Conservation (phyloP, 1,139 yeast species). For the Yamadazyma aaseri region DNA sequence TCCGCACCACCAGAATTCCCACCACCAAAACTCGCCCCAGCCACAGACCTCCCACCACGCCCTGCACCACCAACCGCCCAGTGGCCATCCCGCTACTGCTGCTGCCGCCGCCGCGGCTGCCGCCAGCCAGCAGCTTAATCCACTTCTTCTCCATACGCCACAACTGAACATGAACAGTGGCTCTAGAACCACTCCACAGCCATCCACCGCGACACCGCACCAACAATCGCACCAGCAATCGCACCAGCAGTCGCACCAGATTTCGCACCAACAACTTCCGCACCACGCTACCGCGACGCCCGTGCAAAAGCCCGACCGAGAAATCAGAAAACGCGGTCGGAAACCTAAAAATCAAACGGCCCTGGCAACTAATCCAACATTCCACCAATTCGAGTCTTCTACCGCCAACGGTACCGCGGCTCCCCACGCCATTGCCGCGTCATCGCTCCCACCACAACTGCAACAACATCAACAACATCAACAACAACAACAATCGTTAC, state of each 20-base stretch:
- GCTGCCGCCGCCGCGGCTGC: no score
- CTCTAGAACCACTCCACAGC: conserved; percentile 6
- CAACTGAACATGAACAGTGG: no score
- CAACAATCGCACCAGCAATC: conserved; percentile 12
- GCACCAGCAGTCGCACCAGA: conserved; percentile 1
- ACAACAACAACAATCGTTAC: conserved; percentile 4
- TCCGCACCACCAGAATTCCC: no score
- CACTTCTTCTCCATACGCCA: no score
- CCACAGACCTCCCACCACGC: conserved; percentile 13
- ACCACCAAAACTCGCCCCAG: no score
- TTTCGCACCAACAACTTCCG: conserved; percentile 1
- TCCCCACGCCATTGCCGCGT: no score
- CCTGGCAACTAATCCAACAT: conserved; percentile 12
- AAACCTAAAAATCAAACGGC: conserved; percentile 11
- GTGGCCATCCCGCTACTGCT: no score
- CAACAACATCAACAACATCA: conserved; percentile 8
- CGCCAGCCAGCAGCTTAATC: no score
- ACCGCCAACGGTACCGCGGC: no score
- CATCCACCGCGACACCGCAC: conserved; percentile 15
- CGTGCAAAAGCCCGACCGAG: neutral
- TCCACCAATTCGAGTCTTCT: conserved; percentile 9
- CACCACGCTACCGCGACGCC: conserved; percentile 3
- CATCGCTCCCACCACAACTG: neutral
- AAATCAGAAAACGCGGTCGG: conserved; percentile 11
- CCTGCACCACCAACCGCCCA: conserved; percentile 2